Conservation (phyloP, 1,284 basidiomycete species). For the Apiotrichum siamense region DNA sequence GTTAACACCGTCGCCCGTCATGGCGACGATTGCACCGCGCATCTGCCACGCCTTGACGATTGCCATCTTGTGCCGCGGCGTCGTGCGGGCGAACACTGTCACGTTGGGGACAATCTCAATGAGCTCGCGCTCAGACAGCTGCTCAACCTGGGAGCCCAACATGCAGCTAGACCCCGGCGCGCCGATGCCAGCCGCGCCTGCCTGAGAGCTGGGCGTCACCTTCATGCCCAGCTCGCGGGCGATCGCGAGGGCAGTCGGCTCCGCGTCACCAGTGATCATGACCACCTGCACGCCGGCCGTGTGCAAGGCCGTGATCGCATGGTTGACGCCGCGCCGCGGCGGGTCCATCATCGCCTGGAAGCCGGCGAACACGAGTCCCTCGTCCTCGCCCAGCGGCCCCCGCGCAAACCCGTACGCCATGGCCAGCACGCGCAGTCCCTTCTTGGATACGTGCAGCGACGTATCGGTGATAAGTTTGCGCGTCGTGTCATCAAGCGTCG, state of each 20-base stretch:
- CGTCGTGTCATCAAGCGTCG: constrained; percentile 63
- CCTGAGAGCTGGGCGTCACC: constrained; percentile 23
- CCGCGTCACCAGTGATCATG: constrained; percentile 97
- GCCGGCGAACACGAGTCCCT: constrained; percentile 76
- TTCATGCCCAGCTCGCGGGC: constrained; percentile 79
- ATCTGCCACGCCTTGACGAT: constrained; percentile 90
- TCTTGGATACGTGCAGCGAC: constrained; percentile 63
- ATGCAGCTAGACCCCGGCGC: constrained; percentile 57
- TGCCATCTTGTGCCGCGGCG: constrained; percentile 93
- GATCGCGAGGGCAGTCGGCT: constrained; percentile 83
- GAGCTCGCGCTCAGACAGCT: constrained; percentile 71
- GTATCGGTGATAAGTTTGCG: constrained; percentile 61
- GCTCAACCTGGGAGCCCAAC: constrained; percentile 82
- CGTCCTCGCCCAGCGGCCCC: constrained; percentile 38
- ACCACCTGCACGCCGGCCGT: constrained; percentile 85
- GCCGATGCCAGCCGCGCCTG: constrained; percentile 1
- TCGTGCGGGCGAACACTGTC: constrained; percentile 89
- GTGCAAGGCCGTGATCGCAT: constrained; percentile 73
- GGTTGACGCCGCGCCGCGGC: constrained; percentile 84
- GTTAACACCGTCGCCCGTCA: constrained; percentile 98
- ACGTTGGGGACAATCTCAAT: constrained; percentile 72
- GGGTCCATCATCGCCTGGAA: constrained; percentile 96
- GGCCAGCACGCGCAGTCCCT: constrained; percentile 79
- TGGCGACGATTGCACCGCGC: constrained; percentile 83
- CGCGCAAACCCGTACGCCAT: constrained; percentile 72